Evolutionary conservation across 2,329 filamentous ascomycete genomes (phyloP).

Genomic region (Trichophaea hybrida): DNA sequence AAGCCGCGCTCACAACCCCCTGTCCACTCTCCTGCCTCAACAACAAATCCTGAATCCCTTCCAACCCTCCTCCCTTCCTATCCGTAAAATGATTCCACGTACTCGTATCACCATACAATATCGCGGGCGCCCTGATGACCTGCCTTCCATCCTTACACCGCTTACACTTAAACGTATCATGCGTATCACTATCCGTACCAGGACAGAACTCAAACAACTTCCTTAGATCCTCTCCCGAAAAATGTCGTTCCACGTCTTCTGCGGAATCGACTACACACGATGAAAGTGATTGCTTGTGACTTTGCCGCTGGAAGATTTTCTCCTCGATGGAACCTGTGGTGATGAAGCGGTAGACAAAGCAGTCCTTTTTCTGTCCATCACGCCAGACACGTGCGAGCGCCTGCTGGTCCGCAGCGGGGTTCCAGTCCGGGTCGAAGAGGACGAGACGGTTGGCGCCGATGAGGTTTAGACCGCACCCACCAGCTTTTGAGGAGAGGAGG

Average conservation of each 20-base stretch:
- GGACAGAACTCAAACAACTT: slow-evolving; percentile 89
- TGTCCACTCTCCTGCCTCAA: slow-evolving; percentile 72
- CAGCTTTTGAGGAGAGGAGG: slow-evolving; percentile 89
- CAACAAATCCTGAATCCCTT: slow-evolving; percentile 77
- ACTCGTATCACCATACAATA: slow-evolving; percentile 95
- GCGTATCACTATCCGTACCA: slow-evolving; percentile 78
- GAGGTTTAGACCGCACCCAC: slow-evolving; percentile 88
- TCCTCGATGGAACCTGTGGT: slow-evolving; percentile 95
- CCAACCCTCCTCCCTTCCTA: slow-evolving; percentile 50
- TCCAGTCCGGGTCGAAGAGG: slow-evolving; percentile 95
- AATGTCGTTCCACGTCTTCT: slow-evolving; percentile 94
- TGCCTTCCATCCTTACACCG: slow-evolving; percentile 81
- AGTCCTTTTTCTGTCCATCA: slow-evolving; percentile 98
- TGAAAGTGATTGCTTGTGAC: slow-evolving; percentile 91
- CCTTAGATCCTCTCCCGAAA: slow-evolving; percentile 75
- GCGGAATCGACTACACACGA: slow-evolving; percentile 93
- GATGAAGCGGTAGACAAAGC: slow-evolving; percentile 99
- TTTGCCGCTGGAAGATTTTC: slow-evolving; percentile 97
- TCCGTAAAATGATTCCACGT: slow-evolving; percentile 99
- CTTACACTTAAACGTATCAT: slow-evolving; percentile 98
- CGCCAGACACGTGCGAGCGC: slow-evolving; percentile 95
- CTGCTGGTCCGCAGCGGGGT: slow-evolving; percentile 93
- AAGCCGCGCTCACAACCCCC: slow-evolving; percentile 77
- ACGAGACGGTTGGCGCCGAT: slow-evolving; percentile 90
- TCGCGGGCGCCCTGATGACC: slow-evolving; percentile 76